Base-by-base conservation (phyloP, 306 rosid species). In the Vigna nakashimae region DNA sequence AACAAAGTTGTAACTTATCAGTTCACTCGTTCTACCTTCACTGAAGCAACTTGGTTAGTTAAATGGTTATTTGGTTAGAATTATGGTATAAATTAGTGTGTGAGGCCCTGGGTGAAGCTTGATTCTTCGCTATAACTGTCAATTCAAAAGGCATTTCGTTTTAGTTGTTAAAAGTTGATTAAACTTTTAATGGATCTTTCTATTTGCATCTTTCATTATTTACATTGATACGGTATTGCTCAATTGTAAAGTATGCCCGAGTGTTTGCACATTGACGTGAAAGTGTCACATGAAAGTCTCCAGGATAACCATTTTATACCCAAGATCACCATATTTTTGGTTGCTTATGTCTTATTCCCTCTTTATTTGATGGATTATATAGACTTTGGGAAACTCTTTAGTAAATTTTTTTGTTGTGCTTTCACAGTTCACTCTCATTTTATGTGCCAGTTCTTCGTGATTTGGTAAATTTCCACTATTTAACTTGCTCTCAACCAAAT, bases 41-140 rank as follows among this genome's bases (percentile, higher is more conserved):
- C 34, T 30, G 34, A 30, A 30, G 45, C 45, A 50, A 49, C 16
- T 20, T 62, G 49, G 13, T 62, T 18, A 63, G 49, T 18, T 53
- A 62, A 62, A 17, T 73, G 68, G 58, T 53, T 30, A 40, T 32
- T 8, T 62, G 26, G 63, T 62, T 67, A 71, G 56, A 60, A 59
- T 11, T 22, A 42, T 50, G 66, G 66, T 4, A 30, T 26, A 26
- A 26, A 2, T 26, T 26, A 26, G 28, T 26, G 28, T 26, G 28
- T 2, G 28, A 26, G 28, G 28, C 28, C 28, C 28, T 26, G 28
- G 28, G 28, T 26, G 28, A 26, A 26, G 0, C 28, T 26, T 26
- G 28, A 26, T 26, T 26, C 28, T 26, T 26, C 28, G 28, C 28
- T 26, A 26, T 26, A 26, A 26, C 4, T 26, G 28, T 26, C 28